Conservation (phyloP, 331 rosid species). For the Quercus phellos region DNA sequence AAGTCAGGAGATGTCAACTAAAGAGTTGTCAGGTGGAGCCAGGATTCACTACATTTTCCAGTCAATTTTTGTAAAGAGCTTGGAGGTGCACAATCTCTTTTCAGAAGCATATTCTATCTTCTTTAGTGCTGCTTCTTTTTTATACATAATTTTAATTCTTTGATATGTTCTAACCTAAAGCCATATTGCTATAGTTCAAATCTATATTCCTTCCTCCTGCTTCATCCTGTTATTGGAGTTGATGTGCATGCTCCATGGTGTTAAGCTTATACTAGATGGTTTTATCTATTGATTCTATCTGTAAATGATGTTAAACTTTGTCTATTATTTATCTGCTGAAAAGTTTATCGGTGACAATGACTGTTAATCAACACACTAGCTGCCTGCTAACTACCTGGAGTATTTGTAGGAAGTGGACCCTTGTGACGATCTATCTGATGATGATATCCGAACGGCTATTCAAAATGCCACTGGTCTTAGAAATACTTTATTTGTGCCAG, state of each 20-base stretch:
- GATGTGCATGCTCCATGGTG: neutral
- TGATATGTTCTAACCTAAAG: neutral
- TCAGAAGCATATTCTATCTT: neutral
- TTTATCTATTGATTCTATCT: neutral
- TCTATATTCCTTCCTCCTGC: neutral
- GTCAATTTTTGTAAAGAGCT: conserved; percentile 44
- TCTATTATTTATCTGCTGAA: neutral
- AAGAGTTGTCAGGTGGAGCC: conserved; percentile 41
- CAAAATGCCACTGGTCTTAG: conserved; percentile 46
- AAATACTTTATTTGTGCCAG: conserved; percentile 42
- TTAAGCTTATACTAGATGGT: neutral
- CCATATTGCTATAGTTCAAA: neutral
- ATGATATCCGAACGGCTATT: conserved; percentile 38
- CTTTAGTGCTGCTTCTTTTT: neutral
- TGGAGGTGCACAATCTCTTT: conserved; percentile 28
- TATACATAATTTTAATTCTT: neutral
- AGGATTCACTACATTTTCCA: conserved; percentile 45
- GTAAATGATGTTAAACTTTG: neutral
- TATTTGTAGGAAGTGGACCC: conserved; percentile 44
- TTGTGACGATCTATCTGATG: conserved; percentile 35
- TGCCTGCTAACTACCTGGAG: neutral
- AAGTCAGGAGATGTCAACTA: conserved; percentile 30
- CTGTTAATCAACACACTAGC: neutral
- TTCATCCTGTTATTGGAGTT: neutral
- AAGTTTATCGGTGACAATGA: neutral